Conservation (phyloP, 2,329 filamentous ascomycete genomes). For the Malbranchea cinnamomea region DNA sequence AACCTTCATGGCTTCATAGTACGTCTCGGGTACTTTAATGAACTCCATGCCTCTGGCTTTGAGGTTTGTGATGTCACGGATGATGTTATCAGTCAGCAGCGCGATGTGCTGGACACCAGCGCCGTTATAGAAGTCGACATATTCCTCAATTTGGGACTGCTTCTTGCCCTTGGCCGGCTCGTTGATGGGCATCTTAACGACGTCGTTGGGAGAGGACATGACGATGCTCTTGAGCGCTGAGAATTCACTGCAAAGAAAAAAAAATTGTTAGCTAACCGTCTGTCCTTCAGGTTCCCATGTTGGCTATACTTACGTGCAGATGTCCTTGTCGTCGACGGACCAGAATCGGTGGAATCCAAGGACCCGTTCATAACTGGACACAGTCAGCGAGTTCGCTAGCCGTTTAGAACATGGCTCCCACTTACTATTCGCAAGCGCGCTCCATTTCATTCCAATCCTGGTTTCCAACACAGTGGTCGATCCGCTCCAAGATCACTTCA, state of each 20-base stretch:
- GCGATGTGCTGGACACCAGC: constrained; percentile 90
- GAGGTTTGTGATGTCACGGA: constrained; percentile 59
- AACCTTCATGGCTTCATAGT: constrained; percentile 64
- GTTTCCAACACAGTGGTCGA: constrained; percentile 97
- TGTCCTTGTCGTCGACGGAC: constrained; percentile 86
- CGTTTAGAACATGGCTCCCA: constrained; percentile 5
- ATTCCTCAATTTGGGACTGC: constrained; percentile 89
- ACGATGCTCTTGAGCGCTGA: constrained; percentile 78
- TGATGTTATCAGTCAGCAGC: constrained; percentile 66
- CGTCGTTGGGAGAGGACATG: constrained; percentile 71
- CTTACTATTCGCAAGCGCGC: constrained; percentile 43
- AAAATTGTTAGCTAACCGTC: background rate
- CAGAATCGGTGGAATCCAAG: constrained; percentile 95
- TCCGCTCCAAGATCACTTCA: constrained; percentile 50
- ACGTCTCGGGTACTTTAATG: constrained; percentile 74
- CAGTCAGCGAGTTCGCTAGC: constrained; percentile 1
- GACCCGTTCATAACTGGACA: constrained; percentile 60
- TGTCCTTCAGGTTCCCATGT: background rate
- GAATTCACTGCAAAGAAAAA: constrained; percentile 43
- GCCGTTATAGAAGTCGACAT: constrained; percentile 77
- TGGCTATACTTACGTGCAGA: constrained; percentile 44
- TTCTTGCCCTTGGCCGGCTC: constrained; percentile 83
- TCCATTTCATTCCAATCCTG: constrained; percentile 89
- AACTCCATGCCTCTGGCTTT: constrained; percentile 84
- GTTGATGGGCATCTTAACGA: constrained; percentile 98